Evolutionary conservation across 352 stramenopile genomes (phyloP).

Genomic region (Globisporangium parvum): DNA sequence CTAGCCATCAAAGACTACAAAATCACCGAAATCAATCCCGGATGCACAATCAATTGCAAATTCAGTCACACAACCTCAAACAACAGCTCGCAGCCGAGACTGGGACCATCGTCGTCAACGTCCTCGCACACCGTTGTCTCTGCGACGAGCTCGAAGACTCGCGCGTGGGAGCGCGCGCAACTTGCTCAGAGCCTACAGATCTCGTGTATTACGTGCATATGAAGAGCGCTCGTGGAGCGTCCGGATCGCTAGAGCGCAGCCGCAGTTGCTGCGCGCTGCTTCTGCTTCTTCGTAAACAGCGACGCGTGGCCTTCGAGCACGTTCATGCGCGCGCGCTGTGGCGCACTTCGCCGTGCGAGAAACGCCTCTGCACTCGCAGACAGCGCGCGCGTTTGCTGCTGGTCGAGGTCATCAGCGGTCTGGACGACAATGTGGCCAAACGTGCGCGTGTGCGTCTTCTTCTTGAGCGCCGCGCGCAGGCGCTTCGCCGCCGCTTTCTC

Average conservation of each 20-base stretch:
- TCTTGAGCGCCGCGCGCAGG: constrained; percentile 17
- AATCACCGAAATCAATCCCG: too few relatives aligned
- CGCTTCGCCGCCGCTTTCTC: constrained; percentile 20
- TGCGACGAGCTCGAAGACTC: too few relatives aligned
- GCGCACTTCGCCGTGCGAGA: constrained; percentile 40
- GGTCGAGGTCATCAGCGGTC: constrained; percentile 45
- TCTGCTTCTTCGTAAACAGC: constrained; percentile 75
- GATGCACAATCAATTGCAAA: too few relatives aligned
- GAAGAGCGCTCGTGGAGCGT: not conserved
- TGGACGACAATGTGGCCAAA: constrained; percentile 75
- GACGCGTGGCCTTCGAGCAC: constrained; percentile 60
- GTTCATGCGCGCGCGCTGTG: constrained; percentile 53
- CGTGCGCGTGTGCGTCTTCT: constrained; percentile 66
- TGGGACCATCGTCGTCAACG: too few relatives aligned
- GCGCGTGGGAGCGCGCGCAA: too few relatives aligned
- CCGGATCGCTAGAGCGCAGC: not conserved
- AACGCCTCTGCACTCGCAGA: constrained; percentile 42
- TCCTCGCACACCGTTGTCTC: too few relatives aligned
- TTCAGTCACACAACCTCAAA: too few relatives aligned
- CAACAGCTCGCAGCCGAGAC: too few relatives aligned
- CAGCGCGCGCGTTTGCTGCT: constrained; percentile 35
- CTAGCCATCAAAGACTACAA: too few relatives aligned
- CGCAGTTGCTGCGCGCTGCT: constrained; percentile 16
- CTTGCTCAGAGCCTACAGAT: too few relatives aligned
- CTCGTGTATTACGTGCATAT: too few relatives aligned